A percentile compares a stretch with the other conserved stretches of the same genome.
These are phyloP conservation scores for Dissophora globulifera DNA, from an alignment of 192 early-diverging fungal species.

Conservation along the genomic window DNA sequence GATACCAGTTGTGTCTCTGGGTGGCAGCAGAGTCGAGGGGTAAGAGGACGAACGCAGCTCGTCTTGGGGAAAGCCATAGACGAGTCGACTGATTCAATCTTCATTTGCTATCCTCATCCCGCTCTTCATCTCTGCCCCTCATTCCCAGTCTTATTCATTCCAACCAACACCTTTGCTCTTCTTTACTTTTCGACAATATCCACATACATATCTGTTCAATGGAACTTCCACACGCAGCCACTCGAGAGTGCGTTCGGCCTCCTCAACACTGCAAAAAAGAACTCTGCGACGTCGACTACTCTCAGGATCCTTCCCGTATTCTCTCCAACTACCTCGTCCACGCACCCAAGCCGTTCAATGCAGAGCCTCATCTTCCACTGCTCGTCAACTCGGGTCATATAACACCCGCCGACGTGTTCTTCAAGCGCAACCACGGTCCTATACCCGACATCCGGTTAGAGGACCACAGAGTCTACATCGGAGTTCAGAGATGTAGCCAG, in stretches of 20 bases:
- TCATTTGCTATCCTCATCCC: too few species aligned
- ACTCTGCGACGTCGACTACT: constrained; percentile 58
- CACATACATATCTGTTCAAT: too few species aligned
- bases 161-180: too few species aligned
- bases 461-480: constrained; percentile 68
- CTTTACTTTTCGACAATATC: too few species aligned
- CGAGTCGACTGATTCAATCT: background rate
- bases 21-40: too few species aligned
- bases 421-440: constrained; percentile 90
- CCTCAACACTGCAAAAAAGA: constrained; percentile 24
- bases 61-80: too few species aligned
- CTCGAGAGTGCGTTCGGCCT: background rate
- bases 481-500: constrained; percentile 29
- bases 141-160: background rate
- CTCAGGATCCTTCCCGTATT: constrained; percentile 79
- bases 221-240: constrained; percentile 5
- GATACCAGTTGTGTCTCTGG: too few species aligned
- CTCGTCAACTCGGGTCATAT: constrained; percentile 72
- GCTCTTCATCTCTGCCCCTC: too few species aligned
- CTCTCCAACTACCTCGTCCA: constrained; percentile 70
- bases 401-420: constrained; percentile 82
- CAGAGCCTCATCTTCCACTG: constrained; percentile 74
- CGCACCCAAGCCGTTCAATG: constrained; percentile 84
- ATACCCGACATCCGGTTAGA: constrained; percentile 78
- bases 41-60: too few species aligned